Evolutionary conservation across 2,329 filamentous ascomycete genomes (phyloP), one percentile per base, ranked within the genome.

Genomic region (Ambrosiella cleistominuta): DNA sequence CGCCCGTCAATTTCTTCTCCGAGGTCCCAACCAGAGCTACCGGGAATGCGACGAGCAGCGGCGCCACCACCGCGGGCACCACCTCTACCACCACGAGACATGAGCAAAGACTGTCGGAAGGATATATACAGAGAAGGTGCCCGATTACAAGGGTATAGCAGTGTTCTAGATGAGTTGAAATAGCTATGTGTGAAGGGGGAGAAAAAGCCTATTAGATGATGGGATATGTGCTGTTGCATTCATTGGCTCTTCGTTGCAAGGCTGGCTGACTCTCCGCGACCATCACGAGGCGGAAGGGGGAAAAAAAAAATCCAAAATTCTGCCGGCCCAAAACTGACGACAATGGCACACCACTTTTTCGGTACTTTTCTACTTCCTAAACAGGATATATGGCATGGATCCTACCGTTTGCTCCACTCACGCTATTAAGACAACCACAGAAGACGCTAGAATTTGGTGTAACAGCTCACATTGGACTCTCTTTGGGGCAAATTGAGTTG

Each of bases 1-100:
- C 75, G 71, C 56, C 74, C 74, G 65, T 80, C 76, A 7, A 76
- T 74, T 62, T 81, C 78, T 62, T 79, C 76, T 45, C 73, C 70
- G 15, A 68, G 71, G 50, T 74, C 73, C 74, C 77, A 80, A 0
- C 77, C 74, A 57, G 78, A 70, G 36, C 72, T 71, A 9, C 72
- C 73, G 15, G 72, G 67, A 52, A 74, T 71, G 50, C 70, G 71
- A 56, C 74, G 66, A n/a, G 70, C 70, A 52, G 74, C 74, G 57
- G 75, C 74, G 60, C 74, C 70, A 45, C 71, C 74, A 54, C 75
- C 74, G 55, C 77, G 72, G 40, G 75, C 73, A 62, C 75, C 74
- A 63, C 77, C 74, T 66, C 60, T 59, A 17, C 60, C 57, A 55
- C 60, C 60, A 49, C 60, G 45, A n/a, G 60, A 61, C 60, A 61